A percentile compares a stretch with the other conserved stretches of the same genome.
Conservation (phyloP, 2,329 filamentous ascomycete genomes). For the Emmonsiellopsis sp. region DNA sequence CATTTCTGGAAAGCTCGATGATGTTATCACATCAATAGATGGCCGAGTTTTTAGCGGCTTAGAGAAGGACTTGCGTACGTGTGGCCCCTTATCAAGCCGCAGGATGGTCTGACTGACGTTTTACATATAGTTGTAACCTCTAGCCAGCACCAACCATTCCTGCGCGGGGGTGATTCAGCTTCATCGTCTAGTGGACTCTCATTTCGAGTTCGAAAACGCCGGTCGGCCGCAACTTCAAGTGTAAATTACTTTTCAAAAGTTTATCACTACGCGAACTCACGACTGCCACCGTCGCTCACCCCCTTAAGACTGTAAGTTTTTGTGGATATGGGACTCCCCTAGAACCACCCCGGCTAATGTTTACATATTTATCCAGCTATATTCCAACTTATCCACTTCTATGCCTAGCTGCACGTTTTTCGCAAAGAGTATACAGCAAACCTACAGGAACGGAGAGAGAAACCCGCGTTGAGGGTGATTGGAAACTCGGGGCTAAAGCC, state of each 20-base stretch:
- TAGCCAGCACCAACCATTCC: background rate
- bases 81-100: background rate
- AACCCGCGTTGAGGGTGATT: slow-evolving; percentile 61
- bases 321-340: background rate
- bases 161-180: slow-evolving; percentile 1
- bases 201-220: slow-evolving; percentile 29
- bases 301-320: slow-evolving; percentile 54
- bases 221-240: slow-evolving; percentile 30
- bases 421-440: slow-evolving; percentile 61
- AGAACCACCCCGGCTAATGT: background rate
- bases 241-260: slow-evolving; percentile 65
- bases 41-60: slow-evolving; percentile 45
- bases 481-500: slow-evolving; percentile 66
- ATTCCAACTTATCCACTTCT: slow-evolving; percentile 67
- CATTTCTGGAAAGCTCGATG: slow-evolving; percentile 54
- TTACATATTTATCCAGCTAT: slow-evolving; percentile 40
- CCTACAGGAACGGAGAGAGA: slow-evolving; percentile 55
- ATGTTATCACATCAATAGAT: slow-evolving; percentile 64
- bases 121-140: background rate
- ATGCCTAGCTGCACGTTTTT: slow-evolving; percentile 69
- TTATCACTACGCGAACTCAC: slow-evolving; percentile 68
- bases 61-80: slow-evolving; percentile 24
- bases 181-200: slow-evolving; percentile 16
- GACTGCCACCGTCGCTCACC: slow-evolving; percentile 57
- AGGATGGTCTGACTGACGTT: background rate